A percentile compares a stretch with the other conserved stretches of the same genome.
These are phyloP conservation scores for Cyphellophora europaea DNA, from an alignment of 2,329 filamentous ascomycete genomes.

Conservation along the genomic window DNA sequence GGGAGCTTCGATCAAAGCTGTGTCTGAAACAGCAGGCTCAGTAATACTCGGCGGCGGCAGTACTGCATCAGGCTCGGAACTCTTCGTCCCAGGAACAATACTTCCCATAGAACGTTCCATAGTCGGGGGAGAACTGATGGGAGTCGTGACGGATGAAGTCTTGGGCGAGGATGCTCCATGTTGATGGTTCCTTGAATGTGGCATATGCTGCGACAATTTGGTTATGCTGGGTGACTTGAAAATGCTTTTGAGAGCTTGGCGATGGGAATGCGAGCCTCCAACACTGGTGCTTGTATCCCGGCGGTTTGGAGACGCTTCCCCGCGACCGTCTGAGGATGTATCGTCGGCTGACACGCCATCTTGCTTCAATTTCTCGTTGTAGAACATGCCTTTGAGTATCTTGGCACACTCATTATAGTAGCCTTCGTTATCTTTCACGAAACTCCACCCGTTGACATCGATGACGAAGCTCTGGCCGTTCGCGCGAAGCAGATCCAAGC, in stretches of 20 bases:
- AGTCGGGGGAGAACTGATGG: slow-evolving; percentile 25
- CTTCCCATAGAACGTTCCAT: slow-evolving; percentile 18
- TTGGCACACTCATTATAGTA: slow-evolving; percentile 89
- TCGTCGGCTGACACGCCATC: slow-evolving; percentile 24
- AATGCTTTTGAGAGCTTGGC: slow-evolving; percentile 46
- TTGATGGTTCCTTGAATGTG: slow-evolving; percentile 32
- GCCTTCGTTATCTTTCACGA: slow-evolving; percentile 98
- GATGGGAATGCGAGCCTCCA: slow-evolving; percentile 32
- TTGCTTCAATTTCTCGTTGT: slow-evolving; percentile 58
- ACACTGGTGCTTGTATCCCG: slow-evolving; percentile 13
- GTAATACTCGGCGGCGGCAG: slow-evolving; percentile 35
- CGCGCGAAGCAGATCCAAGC: slow-evolving; percentile 85
- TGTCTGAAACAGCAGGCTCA: slow-evolving; percentile 4
- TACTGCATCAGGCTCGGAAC: slow-evolving; percentile 15
- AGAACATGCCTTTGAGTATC: slow-evolving; percentile 81
- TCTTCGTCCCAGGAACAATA: slow-evolving; percentile 5
- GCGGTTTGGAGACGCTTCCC: slow-evolving; percentile 21
- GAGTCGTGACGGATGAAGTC: slow-evolving; percentile 19
- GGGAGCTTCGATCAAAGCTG: slow-evolving; percentile 4
- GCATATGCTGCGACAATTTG: slow-evolving; percentile 34
- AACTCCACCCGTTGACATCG: slow-evolving; percentile 98
- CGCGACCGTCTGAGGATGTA: slow-evolving; percentile 22
- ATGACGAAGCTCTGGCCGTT: slow-evolving; percentile 92
- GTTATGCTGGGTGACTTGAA: slow-evolving; percentile 58
- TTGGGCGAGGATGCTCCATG: slow-evolving; percentile 37